These are phyloP conservation scores for Puccinia hordei DNA, from an alignment of 1,284 basidiomycete genomes.

Conservation along the genomic window DNA sequence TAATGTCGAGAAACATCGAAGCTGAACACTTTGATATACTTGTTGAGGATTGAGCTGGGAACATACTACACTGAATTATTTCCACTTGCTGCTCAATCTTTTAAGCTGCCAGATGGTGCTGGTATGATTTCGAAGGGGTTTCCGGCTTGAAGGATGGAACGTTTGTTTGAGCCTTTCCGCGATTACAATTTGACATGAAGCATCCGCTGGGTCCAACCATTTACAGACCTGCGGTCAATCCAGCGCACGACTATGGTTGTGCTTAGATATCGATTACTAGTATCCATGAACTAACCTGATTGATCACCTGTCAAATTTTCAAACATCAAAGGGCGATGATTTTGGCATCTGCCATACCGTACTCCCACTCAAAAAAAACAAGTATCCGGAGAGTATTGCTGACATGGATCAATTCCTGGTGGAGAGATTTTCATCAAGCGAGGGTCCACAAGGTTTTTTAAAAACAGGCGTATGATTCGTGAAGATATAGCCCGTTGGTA, in stretches of 20 bases:
- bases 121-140: neutral
- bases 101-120: neutral
- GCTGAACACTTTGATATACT: neutral
- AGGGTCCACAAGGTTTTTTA: neutral
- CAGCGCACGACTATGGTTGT: neutral
- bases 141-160: neutral
- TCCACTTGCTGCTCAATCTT: neutral
- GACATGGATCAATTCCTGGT: neutral
- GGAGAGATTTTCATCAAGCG: constrained; percentile 1
- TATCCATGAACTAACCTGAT: neutral
- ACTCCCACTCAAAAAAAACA: neutral
- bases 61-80: neutral
- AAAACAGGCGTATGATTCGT: neutral
- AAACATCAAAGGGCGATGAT: neutral
- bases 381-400: neutral
- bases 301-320: neutral
- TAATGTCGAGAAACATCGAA: constrained; percentile 5
- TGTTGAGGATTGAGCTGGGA: neutral
- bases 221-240: neutral
- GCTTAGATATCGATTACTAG: neutral
- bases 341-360: neutral
- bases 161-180: neutral
- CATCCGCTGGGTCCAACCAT: constrained; percentile 11
- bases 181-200: neutral
- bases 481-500: neutral